phyloP scores from a whole-genome alignment of 495 filamentous ascomycete species.

The Evernia prunastri region DNA sequence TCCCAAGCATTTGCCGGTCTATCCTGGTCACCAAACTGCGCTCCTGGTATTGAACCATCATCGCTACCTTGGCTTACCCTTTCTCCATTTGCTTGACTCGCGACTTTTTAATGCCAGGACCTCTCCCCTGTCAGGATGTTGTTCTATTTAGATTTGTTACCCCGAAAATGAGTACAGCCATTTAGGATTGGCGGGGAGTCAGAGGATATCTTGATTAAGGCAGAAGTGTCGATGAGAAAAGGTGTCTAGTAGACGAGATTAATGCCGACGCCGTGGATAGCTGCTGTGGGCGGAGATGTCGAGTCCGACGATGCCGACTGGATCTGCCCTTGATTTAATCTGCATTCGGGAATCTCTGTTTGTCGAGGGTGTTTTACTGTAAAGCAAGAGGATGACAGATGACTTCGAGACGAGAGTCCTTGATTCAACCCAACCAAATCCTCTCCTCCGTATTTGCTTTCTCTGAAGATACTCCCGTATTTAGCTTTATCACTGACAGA shows the following conservation, averaged over 20 bases:
- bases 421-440: not conserved
- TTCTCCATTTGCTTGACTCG: slow-evolving; percentile 27
- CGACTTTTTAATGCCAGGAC: slow-evolving; percentile 24
- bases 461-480: not conserved
- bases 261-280: slow-evolving; percentile 23
- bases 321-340: not conserved
- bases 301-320: not conserved
- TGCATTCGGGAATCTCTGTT: too few relatives aligned
- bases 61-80: slow-evolving; percentile 17
- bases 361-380: not conserved
- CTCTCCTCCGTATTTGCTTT: not conserved
- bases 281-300: not conserved
- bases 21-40: slow-evolving; percentile 3
- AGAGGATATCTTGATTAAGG: slow-evolving; percentile 22
- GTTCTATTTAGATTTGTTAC: slow-evolving; percentile 21
- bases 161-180: slow-evolving; percentile 21
- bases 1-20: not conserved
- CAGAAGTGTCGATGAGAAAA: slow-evolving; percentile 17
- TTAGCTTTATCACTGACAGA: slow-evolving; percentile 1
- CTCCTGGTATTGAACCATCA: not conserved
- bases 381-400: not conserved
- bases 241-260: slow-evolving; percentile 26
- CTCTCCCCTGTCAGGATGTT: slow-evolving; percentile 18
- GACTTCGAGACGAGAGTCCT: not conserved
- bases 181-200: slow-evolving; percentile 20